A percentile compares a stretch with the other conserved stretches of the same genome.
Evolutionary conservation across 1,139 yeast genomes (phyloP).

Genomic region (Suhomyces terraborum): DNA sequence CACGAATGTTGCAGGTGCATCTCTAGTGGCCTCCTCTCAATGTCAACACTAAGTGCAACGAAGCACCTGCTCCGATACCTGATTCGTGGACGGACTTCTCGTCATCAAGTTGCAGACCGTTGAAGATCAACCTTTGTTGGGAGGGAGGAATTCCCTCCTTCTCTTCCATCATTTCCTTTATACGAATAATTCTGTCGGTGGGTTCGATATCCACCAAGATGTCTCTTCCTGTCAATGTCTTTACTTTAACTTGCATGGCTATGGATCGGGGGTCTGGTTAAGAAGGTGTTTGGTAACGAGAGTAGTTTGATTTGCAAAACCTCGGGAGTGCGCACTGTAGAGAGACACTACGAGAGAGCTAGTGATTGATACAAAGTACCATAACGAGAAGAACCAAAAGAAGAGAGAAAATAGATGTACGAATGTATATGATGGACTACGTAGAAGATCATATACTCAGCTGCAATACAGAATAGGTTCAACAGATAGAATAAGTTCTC

Average conservation of each 20-base stretch:
- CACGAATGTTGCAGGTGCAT: too few relatives aligned
- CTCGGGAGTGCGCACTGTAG: too few relatives aligned
- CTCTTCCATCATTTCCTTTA: constrained; percentile 93
- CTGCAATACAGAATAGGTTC: too few relatives aligned
- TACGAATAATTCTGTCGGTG: constrained; percentile 70
- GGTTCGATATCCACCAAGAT: constrained; percentile 81
- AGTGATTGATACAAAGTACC: too few relatives aligned
- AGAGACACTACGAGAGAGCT: too few relatives aligned
- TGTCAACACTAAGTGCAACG: constrained; percentile 84
- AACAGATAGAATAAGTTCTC: too few relatives aligned
- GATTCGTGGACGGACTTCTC: constrained; percentile 68
- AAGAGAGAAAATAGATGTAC: too few relatives aligned
- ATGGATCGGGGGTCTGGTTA: constrained; percentile 3
- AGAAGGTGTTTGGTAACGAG: not conserved
- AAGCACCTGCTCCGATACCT: constrained; percentile 73
- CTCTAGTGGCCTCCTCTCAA: constrained; percentile 70
- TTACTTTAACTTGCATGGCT: constrained; percentile 65
- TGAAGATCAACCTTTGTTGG: constrained; percentile 87
- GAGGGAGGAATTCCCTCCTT: constrained; percentile 97
- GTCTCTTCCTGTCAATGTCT: constrained; percentile 82
- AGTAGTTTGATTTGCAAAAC: too few relatives aligned
- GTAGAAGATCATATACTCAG: too few relatives aligned
- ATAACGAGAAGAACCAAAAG: too few relatives aligned
- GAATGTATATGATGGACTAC: too few relatives aligned
- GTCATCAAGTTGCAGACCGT: constrained; percentile 91